These are phyloP conservation scores for Cordyceps sp. DNA, from an alignment of 2,329 filamentous ascomycete species.

Conservation along the genomic window DNA sequence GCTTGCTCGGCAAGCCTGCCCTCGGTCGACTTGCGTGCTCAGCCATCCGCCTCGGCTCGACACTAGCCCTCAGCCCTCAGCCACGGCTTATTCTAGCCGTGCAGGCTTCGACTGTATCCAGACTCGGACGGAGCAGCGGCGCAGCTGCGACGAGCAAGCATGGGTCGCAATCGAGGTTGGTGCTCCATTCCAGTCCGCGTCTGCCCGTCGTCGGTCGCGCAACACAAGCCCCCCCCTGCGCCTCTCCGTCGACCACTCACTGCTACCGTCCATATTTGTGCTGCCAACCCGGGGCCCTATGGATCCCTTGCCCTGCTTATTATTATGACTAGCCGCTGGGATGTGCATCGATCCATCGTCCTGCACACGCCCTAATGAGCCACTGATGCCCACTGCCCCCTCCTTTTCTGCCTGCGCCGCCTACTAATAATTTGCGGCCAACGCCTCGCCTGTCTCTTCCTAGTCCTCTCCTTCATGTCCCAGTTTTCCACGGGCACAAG, in stretches of 20 bases:
- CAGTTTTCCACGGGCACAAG: slow-evolving; percentile 45
- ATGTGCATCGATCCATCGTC: no score
- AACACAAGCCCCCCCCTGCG: not conserved
- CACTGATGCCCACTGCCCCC: slow-evolving; percentile 2
- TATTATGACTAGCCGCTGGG: not conserved
- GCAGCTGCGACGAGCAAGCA: slow-evolving; percentile 13
- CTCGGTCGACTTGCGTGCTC: no score
- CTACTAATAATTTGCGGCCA: slow-evolving; percentile 1
- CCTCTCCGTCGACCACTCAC: no score
- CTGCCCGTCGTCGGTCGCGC: not conserved
- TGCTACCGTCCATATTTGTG: no score
- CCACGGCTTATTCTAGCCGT: no score
- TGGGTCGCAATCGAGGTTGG: slow-evolving; percentile 39
- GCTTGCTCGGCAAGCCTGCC: not conserved
- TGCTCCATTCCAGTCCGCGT: slow-evolving; percentile 10
- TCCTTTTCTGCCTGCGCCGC: not conserved
- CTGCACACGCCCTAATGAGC: not conserved
- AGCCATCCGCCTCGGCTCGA: no score
- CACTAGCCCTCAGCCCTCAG: no score
- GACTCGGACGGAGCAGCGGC: no score
- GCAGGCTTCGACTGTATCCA: no score
- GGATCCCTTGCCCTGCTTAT: not conserved
- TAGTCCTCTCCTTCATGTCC: slow-evolving; percentile 83
- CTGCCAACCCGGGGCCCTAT: no score
- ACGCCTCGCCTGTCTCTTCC: not conserved